Conservation (phyloP, 1,139 yeast genomes). For the Blastobotrys persicus region DNA sequence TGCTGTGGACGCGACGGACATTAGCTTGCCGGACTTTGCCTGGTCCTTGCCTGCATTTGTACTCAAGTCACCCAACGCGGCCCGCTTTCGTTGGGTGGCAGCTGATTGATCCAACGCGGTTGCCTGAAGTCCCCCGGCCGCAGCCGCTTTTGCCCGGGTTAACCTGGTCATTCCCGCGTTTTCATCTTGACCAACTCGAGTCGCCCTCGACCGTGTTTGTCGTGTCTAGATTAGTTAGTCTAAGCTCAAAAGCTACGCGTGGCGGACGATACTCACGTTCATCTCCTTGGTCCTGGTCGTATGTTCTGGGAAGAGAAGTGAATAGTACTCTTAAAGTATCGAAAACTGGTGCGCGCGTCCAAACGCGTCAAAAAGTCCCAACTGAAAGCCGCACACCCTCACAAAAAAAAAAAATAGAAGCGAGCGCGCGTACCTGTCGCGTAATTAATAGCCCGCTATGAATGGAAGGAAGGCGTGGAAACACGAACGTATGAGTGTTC, state of each 20-base stretch:
- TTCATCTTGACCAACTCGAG: conserved; percentile 16
- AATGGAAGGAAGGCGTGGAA: background rate
- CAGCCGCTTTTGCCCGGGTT: conserved; percentile 20
- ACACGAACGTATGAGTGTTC: background rate
- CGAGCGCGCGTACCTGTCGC: background rate
- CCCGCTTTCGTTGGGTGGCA: conserved; percentile 16
- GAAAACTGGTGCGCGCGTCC: background rate
- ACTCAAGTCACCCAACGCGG: conserved; percentile 19
- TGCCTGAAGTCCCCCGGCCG: conserved; percentile 9
- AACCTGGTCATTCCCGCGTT: conserved; percentile 15
- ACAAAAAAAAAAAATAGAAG: background rate
- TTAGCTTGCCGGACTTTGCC: conserved; percentile 4
- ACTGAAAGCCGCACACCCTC: background rate
- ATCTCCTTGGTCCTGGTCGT: background rate
- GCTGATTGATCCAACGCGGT: conserved; percentile 5
- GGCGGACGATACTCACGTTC: conserved; percentile 5
- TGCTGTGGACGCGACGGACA: conserved; percentile 9
- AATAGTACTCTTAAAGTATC: background rate
- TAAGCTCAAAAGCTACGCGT: background rate
- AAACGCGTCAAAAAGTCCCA: background rate
- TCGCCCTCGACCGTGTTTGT: conserved; percentile 17
- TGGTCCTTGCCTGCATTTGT: conserved; percentile 16
- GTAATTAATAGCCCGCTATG: background rate
- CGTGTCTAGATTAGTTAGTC: conserved; percentile 14
- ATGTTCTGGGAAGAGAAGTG: background rate